Evolutionary conservation across 1,139 yeast genomes (phyloP).

Genomic region (Sugiyamaella paludigena): DNA sequence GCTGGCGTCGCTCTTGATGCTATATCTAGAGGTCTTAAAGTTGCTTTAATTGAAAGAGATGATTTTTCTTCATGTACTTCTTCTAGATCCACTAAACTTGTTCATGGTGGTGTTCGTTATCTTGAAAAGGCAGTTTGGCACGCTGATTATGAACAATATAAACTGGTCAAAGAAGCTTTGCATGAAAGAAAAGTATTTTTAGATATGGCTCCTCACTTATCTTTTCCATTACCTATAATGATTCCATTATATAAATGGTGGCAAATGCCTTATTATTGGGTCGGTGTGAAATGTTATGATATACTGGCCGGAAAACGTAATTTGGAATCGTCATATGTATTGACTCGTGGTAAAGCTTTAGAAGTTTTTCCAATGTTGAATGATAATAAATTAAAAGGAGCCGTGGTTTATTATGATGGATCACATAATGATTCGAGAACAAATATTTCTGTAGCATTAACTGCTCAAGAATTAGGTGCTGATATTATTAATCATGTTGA

Average conservation of each 20-base stretch:
- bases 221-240: slow-evolving; percentile 85
- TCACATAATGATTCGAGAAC: slow-evolving; percentile 90
- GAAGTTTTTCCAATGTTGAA: slow-evolving; percentile 89
- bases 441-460: slow-evolving; percentile 80
- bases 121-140: slow-evolving; percentile 89
- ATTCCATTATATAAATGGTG: slow-evolving; percentile 94
- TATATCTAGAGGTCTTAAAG: slow-evolving; percentile 83
- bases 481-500: slow-evolving; percentile 85
- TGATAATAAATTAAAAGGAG: slow-evolving; percentile 76
- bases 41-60: slow-evolving; percentile 78
- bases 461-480: slow-evolving; percentile 87
- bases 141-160: slow-evolving; percentile 85
- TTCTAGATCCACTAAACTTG: slow-evolving; percentile 94
- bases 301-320: slow-evolving; percentile 89
- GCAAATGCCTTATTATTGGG: slow-evolving; percentile 94
- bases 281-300: slow-evolving; percentile 90
- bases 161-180: slow-evolving; percentile 89
- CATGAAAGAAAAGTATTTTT: slow-evolving; percentile 88
- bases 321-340: slow-evolving; percentile 72
- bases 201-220: slow-evolving; percentile 90
- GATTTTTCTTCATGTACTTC: slow-evolving; percentile 94
- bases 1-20: slow-evolving; percentile 94
- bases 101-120: slow-evolving; percentile 96
- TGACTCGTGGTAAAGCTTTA: slow-evolving; percentile 64
- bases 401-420: slow-evolving; percentile 93